Evolutionary conservation across 73 alveolate genomes (phyloP).

Genomic region (Paramecium caudatum): DNA sequence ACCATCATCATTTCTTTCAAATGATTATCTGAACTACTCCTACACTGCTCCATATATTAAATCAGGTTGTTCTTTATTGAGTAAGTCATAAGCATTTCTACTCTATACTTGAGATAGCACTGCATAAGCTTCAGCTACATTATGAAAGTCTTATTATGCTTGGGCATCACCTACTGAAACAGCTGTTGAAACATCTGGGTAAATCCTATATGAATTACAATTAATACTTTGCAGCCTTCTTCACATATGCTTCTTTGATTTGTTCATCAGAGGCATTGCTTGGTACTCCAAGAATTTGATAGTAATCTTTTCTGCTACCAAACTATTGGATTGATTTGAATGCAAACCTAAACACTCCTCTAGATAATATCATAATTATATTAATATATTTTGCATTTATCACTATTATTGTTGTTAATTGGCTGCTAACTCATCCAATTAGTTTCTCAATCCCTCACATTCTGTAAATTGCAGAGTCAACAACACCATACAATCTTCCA

Average conservation of each 20-base stretch:
- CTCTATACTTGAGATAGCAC: background rate
- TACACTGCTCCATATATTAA: background rate
- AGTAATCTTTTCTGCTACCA: constrained; percentile 11
- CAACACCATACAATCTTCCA: constrained; percentile 24
- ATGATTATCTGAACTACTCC: background rate
- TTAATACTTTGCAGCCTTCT: background rate
- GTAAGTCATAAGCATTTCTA: constrained; percentile 16
- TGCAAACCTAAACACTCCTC: constrained; percentile 20
- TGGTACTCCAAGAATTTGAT: background rate
- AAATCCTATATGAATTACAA: background rate
- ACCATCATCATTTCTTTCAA: constrained; percentile 45
- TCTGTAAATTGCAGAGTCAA: constrained; percentile 25
- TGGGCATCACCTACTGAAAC: background rate
- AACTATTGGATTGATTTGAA: background rate
- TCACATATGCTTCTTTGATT: background rate
- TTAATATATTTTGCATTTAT: constrained; percentile 12
- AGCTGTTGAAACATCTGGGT: constrained; percentile 15
- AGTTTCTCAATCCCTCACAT: constrained; percentile 44
- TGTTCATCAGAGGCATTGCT: constrained; percentile 8
- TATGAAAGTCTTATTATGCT: background rate
- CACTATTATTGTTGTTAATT: constrained; percentile 16
- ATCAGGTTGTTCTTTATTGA: constrained; percentile 32
- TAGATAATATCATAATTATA: constrained; percentile 25
- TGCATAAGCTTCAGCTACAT: constrained; percentile 48
- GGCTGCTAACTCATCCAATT: constrained; percentile 14